These are phyloP conservation scores for Talaromyces sp. DNA, from an alignment of 2,329 filamentous ascomycete genomes.

Conservation along the genomic window DNA sequence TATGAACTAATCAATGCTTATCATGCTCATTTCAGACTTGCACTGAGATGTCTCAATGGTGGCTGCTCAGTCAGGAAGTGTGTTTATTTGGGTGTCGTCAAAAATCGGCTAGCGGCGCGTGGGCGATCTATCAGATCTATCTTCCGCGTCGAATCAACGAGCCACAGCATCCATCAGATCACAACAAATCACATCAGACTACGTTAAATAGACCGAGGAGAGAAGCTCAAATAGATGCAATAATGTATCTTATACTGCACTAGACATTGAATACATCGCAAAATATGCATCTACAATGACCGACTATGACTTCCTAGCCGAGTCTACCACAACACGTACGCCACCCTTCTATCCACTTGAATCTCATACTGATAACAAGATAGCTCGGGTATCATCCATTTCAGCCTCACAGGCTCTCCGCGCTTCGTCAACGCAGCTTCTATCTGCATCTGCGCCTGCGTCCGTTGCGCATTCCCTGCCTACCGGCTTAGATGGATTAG, in stretches of 20 bases:
- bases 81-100: neutral
- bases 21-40: too few relatives aligned
- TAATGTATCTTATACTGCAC: neutral
- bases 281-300: conserved; percentile 7
- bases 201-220: too few relatives aligned
- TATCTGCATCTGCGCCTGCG: conserved; percentile 15
- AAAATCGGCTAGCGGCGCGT: neutral
- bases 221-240: too few relatives aligned
- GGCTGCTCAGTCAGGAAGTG: neutral
- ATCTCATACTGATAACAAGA: conserved; percentile 1
- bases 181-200: neutral
- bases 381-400: conserved; percentile 34
- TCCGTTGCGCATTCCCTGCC: conserved; percentile 22
- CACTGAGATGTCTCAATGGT: neutral
- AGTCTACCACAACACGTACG: neutral
- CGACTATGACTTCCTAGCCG: conserved; percentile 19
- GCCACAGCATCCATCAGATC: neutral
- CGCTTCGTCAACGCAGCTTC: conserved; percentile 19
- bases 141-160: neutral
- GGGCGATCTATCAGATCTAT: neutral
- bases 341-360: neutral
- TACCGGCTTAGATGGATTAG: conserved; percentile 50
- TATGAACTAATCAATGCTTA: too few relatives aligned
- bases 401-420: conserved; percentile 38
- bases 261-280: neutral